Percentiles rank a stretch among this genome's conserved stretches.
phyloP scores from a whole-genome alignment of 441 rosid genomes.

The Euphorbia celastroides region DNA sequence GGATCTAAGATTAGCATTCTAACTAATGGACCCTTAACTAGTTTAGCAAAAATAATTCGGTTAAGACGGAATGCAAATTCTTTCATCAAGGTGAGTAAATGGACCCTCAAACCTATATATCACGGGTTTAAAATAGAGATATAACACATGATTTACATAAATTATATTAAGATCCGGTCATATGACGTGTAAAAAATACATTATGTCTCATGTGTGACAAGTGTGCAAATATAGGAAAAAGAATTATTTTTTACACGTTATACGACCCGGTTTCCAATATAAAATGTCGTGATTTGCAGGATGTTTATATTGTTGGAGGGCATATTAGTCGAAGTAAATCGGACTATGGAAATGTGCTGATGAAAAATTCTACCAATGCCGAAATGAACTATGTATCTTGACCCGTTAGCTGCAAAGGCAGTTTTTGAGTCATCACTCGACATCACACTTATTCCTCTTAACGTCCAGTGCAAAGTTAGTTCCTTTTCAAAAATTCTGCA shows the following conservation, averaged over 20 bases:
- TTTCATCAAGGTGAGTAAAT: slow-evolving; percentile 47
- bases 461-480: slow-evolving; percentile 41
- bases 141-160: too few relatives aligned
- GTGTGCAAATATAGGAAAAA: too few relatives aligned
- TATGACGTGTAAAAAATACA: too few relatives aligned
- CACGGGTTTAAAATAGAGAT: background rate
- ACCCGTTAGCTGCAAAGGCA: slow-evolving; percentile 68
- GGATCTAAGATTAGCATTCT: slow-evolving; percentile 56
- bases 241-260: too few relatives aligned
- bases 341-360: slow-evolving; percentile 60
- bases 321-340: slow-evolving; percentile 34
- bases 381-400: slow-evolving; percentile 86
- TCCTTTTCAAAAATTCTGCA: slow-evolving; percentile 35
- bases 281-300: slow-evolving; percentile 44
- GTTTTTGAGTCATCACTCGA: slow-evolving; percentile 57
- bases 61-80: slow-evolving; percentile 33
- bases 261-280: too few relatives aligned
- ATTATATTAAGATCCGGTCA: too few relatives aligned
- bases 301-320: slow-evolving; percentile 74
- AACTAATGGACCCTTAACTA: slow-evolving; percentile 84
- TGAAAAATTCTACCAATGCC: slow-evolving; percentile 44
- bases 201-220: background rate
- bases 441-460: slow-evolving; percentile 69
- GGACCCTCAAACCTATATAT: background rate
- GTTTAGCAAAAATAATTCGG: slow-evolving; percentile 54